Base-by-base conservation (phyloP, 176 grass and related monocot species). In the Carex myosuroides region DNA sequence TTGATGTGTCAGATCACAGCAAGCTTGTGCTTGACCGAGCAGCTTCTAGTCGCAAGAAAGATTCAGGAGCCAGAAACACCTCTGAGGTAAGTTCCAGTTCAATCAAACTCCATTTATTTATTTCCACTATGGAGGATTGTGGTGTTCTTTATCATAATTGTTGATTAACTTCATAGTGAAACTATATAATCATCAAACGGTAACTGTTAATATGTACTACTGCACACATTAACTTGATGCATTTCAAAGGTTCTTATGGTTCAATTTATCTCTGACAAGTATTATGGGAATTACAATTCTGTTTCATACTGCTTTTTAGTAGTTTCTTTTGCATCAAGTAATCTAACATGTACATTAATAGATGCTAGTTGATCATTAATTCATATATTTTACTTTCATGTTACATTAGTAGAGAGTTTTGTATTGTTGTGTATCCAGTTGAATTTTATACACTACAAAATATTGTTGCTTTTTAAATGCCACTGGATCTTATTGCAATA, bases 41-140 rank as follows among this genome's bases (percentile, higher is more conserved):
- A 58, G 62, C 42, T 3, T 87, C 87, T 53, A 60, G 86, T 86
- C 82, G 92, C 46, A 93, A 84, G 74, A 97, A 91, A 81, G 89
- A 87, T 64, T 30, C 37, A 70, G 87, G 44, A 33, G 65, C 63
- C 16, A 90, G 86, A 68, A 89, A 90, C 17, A 13, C 71, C 22
- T 16, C 71, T 76, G 50, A 82, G 83, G 89, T 91, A 86, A 87
- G 79, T 56, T 64, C 6, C 24, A 83, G 26, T 83, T 68, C 81
- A 83, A 55, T 53, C 8, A 18, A 20, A 56, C 13, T 18, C 33
- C 53, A 52, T 52, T 44, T 73, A 22, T 26, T 13, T 50, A 3
- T 24, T 57, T 78, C 33, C 52, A 52, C 17, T 32, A 44, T 18
- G 16, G 39, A 46, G 4, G 18, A 71, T 21, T 71, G 37, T 24